These are phyloP conservation scores for Scheffersomyces stipitis DNA, from an alignment of 805 yeast species.

Conservation along the genomic window DNA sequence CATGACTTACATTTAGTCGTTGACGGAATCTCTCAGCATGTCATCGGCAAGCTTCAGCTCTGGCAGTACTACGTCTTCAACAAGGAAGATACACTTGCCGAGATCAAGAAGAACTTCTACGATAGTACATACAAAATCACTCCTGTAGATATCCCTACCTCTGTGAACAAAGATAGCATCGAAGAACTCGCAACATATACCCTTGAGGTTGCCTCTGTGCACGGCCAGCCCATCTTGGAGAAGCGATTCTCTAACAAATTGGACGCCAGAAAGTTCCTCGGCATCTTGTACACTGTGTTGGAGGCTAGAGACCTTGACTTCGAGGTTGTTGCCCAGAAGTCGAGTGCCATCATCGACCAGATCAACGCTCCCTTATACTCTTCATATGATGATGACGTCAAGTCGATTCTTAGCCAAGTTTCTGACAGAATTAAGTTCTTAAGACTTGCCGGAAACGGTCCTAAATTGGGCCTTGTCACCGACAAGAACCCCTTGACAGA, in stretches of 20 bases:
- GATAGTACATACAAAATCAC: conserved; percentile 7
- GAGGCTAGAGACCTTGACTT: conserved; percentile 8
- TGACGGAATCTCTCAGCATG: conserved; percentile 64
- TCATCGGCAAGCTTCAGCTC: conserved; percentile 60
- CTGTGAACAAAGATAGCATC: conserved; percentile 37
- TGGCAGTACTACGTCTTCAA: conserved; percentile 90
- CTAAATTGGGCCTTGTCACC: conserved; percentile 65
- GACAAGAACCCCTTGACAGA: conserved; percentile 66
- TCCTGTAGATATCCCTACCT: conserved; percentile 14
- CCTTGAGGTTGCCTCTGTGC: conserved; percentile 37
- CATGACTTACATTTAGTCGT: conserved; percentile 61
- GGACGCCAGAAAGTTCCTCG: conserved; percentile 50
- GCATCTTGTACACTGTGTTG: conserved; percentile 41
- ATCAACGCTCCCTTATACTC: conserved; percentile 71
- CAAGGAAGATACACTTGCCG: conserved; percentile 41
- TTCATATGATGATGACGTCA: conserved; percentile 72
- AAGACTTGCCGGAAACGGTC: conserved; percentile 80
- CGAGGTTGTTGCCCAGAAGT: conserved; percentile 31
- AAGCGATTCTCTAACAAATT: conserved; percentile 56
- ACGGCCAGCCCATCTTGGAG: conserved; percentile 45
- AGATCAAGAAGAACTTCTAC: conserved; percentile 40
- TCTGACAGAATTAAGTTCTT: conserved; percentile 73
- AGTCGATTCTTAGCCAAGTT: conserved; percentile 65
- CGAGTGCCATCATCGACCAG: conserved; percentile 64
- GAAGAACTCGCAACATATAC: conserved; percentile 51